These are phyloP conservation scores for Henckelia pumila DNA, from an alignment of 257 asterid genomes.

Conservation along the genomic window DNA sequence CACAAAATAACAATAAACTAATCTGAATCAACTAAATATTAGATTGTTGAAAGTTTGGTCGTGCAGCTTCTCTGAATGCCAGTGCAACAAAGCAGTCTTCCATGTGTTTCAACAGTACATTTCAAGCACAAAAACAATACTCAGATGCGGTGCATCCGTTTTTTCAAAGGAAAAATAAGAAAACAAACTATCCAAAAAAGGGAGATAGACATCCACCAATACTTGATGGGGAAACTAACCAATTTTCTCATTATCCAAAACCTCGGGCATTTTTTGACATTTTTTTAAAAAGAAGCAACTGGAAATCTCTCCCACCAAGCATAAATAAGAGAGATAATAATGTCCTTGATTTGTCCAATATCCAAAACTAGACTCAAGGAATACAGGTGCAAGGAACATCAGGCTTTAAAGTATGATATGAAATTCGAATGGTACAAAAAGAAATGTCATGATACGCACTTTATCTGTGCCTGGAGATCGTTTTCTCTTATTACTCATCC, in stretches of 20 bases:
- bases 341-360: conserved; percentile 2
- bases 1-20: conserved; percentile 21
- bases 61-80: neutral
- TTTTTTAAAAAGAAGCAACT: neutral
- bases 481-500: conserved; percentile 60
- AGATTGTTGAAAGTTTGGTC: no score
- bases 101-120: conserved; percentile 4
- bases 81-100: conserved; percentile 16
- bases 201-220: conserved; percentile 3
- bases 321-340: conserved; percentile 3
- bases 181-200: neutral
- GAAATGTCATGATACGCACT: conserved; percentile 33
- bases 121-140: neutral
- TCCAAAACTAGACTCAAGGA: conserved; percentile 6
- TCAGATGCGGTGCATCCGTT: conserved; percentile 2
- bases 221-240: neutral
- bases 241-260: neutral
- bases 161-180: neutral
- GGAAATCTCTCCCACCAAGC: conserved; percentile 10
- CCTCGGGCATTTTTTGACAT: neutral
- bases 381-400: conserved; percentile 11
- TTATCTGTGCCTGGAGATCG: conserved; percentile 52
- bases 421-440: conserved; percentile 12
- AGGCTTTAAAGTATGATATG: no score
- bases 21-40: neutral